Conservation (phyloP, 352 stramenopile species). For the Globisporangium nodosum region DNA sequence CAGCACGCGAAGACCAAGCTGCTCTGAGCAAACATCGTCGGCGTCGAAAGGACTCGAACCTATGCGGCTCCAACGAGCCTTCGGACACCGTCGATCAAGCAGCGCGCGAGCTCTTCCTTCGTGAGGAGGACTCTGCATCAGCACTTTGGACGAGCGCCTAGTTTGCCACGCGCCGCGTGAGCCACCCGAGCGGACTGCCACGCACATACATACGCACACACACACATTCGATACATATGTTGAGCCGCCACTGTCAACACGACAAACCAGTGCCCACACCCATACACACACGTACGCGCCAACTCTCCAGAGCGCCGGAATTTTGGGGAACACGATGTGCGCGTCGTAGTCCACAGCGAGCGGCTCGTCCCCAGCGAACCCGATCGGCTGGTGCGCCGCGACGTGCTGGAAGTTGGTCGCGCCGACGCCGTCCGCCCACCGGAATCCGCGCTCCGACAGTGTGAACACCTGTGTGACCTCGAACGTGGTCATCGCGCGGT, state of each 20-base stretch:
- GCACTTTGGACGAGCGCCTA: neutral
- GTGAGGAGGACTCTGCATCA: no score
- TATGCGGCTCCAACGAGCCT: neutral
- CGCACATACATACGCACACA: neutral
- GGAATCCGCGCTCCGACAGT: constrained; percentile 46
- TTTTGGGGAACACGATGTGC: constrained; percentile 66
- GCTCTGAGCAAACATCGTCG: constrained; percentile 4
- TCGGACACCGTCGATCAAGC: no score
- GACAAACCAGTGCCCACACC: neutral
- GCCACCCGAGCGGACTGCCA: constrained; percentile 44
- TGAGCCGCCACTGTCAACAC: no score
- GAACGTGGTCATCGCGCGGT: constrained; percentile 12
- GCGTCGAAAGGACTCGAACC: neutral
- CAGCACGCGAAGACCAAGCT: constrained; percentile 2
- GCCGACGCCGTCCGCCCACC: constrained; percentile 48
- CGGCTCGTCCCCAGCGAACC: constrained; percentile 28
- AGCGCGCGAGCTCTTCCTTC: no score
- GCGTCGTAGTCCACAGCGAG: constrained; percentile 55
- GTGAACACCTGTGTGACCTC: constrained; percentile 66
- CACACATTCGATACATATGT: neutral
- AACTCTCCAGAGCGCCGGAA: constrained; percentile 49
- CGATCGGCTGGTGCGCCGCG: constrained; percentile 31
- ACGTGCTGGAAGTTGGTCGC: constrained; percentile 57
- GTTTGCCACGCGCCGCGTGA: constrained; percentile 23
- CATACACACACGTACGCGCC: constrained; percentile 29